These are phyloP conservation scores for Hansenula lynferdii DNA, from an alignment of 1,139 yeast species.

Conservation along the genomic window DNA sequence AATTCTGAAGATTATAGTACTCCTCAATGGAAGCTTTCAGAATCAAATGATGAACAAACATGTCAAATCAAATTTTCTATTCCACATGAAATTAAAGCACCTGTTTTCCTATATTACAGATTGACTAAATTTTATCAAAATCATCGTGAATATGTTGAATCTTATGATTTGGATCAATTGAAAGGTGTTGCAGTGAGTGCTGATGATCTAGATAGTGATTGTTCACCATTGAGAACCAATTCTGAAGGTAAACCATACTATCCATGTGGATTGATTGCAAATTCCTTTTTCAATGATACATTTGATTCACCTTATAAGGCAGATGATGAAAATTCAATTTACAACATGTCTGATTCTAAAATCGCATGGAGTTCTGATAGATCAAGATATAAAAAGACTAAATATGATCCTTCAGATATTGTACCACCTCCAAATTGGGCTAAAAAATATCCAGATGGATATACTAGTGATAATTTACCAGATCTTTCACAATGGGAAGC, in stretches of 20 bases:
- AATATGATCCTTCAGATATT: slow-evolving; percentile 50
- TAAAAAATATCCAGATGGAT: slow-evolving; percentile 62
- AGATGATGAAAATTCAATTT: slow-evolving; percentile 38
- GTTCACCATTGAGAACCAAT: slow-evolving; percentile 53
- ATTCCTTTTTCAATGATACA: slow-evolving; percentile 72
- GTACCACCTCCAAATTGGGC: slow-evolving; percentile 82
- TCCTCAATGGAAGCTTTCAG: slow-evolving; percentile 52
- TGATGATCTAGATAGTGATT: slow-evolving; percentile 44
- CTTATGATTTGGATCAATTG: slow-evolving; percentile 61
- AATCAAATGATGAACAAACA: slow-evolving; percentile 27
- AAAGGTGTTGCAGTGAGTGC: slow-evolving; percentile 54
- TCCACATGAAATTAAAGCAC: slow-evolving; percentile 53
- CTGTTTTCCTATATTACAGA: slow-evolving; percentile 63
- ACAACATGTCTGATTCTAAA: slow-evolving; percentile 46
- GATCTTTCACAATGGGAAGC: slow-evolving; percentile 52
- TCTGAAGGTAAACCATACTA: slow-evolving; percentile 50
- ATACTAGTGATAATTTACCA: slow-evolving; percentile 60
- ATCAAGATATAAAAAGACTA: slow-evolving; percentile 52
- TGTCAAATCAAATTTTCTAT: slow-evolving; percentile 57
- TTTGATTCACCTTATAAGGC: slow-evolving; percentile 41
- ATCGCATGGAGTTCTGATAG: slow-evolving; percentile 69
- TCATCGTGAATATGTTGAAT: slow-evolving; percentile 71
- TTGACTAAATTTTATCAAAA: slow-evolving; percentile 74
- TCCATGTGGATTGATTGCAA: slow-evolving; percentile 80
- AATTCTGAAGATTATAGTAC: slow-evolving; percentile 32